Evolutionary conservation across 805 yeast genomes (phyloP).

Genomic region (Wickerhamomyces chaumierensis): DNA sequence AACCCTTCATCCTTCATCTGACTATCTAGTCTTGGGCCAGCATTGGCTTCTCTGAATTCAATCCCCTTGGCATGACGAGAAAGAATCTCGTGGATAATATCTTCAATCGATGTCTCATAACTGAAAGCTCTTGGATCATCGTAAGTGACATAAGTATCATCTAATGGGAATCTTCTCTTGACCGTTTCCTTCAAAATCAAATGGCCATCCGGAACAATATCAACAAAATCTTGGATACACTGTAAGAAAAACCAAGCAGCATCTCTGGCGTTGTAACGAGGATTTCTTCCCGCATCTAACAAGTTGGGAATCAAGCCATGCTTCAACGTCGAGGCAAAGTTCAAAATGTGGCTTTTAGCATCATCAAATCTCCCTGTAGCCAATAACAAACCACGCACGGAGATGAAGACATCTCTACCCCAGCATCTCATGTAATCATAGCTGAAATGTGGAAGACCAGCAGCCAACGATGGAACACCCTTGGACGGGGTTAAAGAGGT

Average conservation of each 20-base stretch:
- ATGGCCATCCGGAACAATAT: constrained; percentile 56
- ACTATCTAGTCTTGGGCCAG: constrained; percentile 77
- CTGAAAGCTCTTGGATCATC: constrained; percentile 71
- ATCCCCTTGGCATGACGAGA: constrained; percentile 86
- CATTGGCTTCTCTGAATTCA: constrained; percentile 86
- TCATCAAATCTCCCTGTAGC: constrained; percentile 70
- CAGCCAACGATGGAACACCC: constrained; percentile 72
- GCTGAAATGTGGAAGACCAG: constrained; percentile 93
- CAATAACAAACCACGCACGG: constrained; percentile 71
- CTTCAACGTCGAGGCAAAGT: constrained; percentile 82
- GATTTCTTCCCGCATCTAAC: constrained; percentile 86
- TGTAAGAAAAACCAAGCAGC: constrained; percentile 94
- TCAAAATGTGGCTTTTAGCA: constrained; percentile 72
- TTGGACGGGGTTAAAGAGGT: constrained; percentile 65
- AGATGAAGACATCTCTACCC: constrained; percentile 94
- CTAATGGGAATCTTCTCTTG: constrained; percentile 77
- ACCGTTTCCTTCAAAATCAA: constrained; percentile 60
- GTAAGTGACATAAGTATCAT: constrained; percentile 63
- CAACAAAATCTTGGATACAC: constrained; percentile 74
- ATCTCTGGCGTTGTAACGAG: constrained; percentile 92
- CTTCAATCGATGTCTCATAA: constrained; percentile 58
- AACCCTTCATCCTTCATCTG: constrained; percentile 93
- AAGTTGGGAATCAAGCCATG: constrained; percentile 93
- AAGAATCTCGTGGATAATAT: constrained; percentile 71
- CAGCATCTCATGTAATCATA: constrained; percentile 91